Percentiles rank a stretch among this genome's conserved stretches.
Conservation (phyloP, 208 protist species). For the Crithidia thermophila region DNA sequence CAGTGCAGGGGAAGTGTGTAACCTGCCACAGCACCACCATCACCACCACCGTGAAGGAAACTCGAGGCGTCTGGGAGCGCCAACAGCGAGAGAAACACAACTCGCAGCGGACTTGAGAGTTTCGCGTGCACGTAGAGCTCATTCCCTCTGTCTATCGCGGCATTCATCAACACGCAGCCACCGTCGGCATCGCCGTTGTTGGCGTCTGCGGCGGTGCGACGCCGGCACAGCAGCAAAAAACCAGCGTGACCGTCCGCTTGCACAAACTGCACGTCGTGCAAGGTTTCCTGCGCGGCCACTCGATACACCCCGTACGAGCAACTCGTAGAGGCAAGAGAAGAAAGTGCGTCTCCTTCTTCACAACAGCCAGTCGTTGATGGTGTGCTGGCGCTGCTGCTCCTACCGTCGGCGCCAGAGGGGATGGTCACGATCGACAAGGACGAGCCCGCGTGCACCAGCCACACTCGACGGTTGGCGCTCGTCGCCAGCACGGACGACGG, state of each 20-base stretch:
- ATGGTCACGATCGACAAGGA: conserved; percentile 16
- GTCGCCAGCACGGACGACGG: conserved; percentile 14
- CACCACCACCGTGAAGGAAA: too few relatives aligned
- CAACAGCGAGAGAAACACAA: conserved; percentile 30
- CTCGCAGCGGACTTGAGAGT: background rate
- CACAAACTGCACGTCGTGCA: conserved; percentile 33
- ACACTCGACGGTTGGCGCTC: conserved; percentile 25
- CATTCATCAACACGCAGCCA: background rate
- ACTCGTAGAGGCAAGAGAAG: too few relatives aligned
- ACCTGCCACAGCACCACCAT: too few relatives aligned
- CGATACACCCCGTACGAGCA: too few relatives aligned
- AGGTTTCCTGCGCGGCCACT: background rate
- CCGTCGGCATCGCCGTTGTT: background rate
- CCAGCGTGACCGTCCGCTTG: conserved; percentile 11
- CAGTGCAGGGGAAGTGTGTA: conserved; percentile 19
- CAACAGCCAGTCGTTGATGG: background rate
- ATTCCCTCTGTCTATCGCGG: background rate
- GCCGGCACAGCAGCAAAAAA: conserved; percentile 27
- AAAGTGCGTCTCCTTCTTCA: too few relatives aligned
- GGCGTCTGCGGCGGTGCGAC: background rate
- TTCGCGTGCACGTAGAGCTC: conserved; percentile 16
- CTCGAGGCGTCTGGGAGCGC: too few relatives aligned
- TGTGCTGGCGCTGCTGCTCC: background rate
- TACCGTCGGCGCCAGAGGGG: background rate
- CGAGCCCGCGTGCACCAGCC: conserved; percentile 15